Percentiles rank a stretch among this genome's conserved stretches.
phyloP scores from a whole-genome alignment of 192 early-diverging fungal species.

The Hyaloraphidium curvatum region DNA sequence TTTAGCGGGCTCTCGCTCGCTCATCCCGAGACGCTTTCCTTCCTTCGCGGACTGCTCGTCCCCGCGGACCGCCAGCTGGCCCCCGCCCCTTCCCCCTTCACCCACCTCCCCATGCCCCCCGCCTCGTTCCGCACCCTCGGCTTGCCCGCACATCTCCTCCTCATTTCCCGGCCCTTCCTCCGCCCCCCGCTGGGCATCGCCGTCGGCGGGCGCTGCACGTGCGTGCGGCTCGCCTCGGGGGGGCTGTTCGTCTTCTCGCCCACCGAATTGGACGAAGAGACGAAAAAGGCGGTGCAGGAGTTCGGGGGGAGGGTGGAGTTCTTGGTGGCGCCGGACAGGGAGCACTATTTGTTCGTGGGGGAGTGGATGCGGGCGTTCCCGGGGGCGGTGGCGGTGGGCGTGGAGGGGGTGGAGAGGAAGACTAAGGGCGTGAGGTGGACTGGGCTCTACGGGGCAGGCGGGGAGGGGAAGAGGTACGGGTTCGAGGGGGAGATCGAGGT shows the following conservation, averaged over 20 bases:
- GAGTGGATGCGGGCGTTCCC: neutral
- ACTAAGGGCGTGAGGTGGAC: neutral
- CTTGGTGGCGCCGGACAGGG: neutral
- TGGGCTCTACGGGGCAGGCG: neutral
- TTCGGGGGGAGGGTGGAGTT: neutral
- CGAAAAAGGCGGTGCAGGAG: neutral
- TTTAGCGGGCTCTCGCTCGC: too few species aligned
- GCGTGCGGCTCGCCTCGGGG: neutral
- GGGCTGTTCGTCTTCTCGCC: neutral
- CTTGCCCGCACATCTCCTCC: neutral
- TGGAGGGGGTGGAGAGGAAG: neutral
- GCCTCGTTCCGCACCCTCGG: neutral
- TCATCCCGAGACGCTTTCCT: too few species aligned
- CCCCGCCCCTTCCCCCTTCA: neutral
- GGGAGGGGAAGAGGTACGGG: neutral
- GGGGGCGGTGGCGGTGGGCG: neutral
- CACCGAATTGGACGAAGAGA: neutral
- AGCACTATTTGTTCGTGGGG: neutral
- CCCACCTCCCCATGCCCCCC: neutral
- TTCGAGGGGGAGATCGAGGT: conserved; percentile 1
- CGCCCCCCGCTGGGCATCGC: neutral
- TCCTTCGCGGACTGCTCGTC: too few species aligned
- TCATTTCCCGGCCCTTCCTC: neutral
- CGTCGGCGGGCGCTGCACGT: neutral
- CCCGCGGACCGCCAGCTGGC: too few species aligned